Conservation (phyloP, 495 filamentous ascomycete species). For the Podospora sp. region DNA sequence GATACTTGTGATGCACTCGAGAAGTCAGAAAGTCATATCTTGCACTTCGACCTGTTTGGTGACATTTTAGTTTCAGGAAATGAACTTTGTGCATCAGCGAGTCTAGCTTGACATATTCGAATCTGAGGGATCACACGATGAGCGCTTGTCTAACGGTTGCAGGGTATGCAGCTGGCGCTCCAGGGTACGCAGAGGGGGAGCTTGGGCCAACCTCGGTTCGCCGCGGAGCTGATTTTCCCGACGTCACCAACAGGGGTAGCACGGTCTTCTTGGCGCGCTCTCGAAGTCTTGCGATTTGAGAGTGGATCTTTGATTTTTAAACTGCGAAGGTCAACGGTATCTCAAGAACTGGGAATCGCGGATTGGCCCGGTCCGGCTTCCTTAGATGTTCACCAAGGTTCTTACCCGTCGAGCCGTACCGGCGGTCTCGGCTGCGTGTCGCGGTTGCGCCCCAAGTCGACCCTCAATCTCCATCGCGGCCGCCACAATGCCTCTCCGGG, state of each 20-base stretch:
- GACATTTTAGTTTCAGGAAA: too few relatives aligned
- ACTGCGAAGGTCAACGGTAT: not conserved
- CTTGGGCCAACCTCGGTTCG: not conserved
- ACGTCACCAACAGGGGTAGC: not conserved
- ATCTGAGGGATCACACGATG: too few relatives aligned
- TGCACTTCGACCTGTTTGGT: too few relatives aligned
- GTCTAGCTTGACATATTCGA: too few relatives aligned
- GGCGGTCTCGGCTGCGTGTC: constrained; percentile 42
- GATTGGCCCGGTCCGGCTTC: constrained; percentile 1
- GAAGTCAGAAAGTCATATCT: too few relatives aligned
- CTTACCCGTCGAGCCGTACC: constrained; percentile 44
- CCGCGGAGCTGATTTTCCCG: not conserved
- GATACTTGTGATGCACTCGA: too few relatives aligned
- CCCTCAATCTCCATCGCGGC: constrained; percentile 17
- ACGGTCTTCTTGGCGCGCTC: not conserved
- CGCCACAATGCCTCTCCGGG: constrained; percentile 84
- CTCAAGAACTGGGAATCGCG: not conserved
- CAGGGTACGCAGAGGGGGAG: not conserved
- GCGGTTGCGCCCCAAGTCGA: constrained; percentile 31
- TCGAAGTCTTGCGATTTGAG: constrained; percentile 1
- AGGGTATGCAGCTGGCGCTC: not conserved
- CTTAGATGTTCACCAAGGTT: constrained; percentile 48
- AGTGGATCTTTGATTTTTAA: constrained; percentile 1
- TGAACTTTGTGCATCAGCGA: too few relatives aligned
- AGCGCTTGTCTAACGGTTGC: too few relatives aligned